Evolutionary conservation across 73 alveolate genomes (phyloP), one percentile per base, ranked within the genome.

Genomic region (Blepharisma japonicum): DNA sequence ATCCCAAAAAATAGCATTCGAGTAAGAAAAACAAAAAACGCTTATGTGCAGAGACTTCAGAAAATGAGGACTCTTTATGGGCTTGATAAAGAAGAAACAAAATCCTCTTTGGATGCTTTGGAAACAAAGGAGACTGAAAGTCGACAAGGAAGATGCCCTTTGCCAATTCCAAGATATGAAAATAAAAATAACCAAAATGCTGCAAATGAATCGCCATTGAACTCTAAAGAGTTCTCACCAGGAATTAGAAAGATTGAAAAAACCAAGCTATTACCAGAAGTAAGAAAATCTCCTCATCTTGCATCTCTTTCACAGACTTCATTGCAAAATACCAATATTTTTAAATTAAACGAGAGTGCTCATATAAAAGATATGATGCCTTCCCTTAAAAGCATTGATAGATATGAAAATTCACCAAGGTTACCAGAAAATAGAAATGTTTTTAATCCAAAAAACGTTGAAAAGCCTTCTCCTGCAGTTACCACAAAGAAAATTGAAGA

Each of bases 21-120:
- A 20, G 74, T 61, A 4, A 14, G 74, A 18, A 14, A 61, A 61
- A 14, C 47, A 25, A n/a, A 61, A 61, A 39, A 39, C 47, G 23
- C 14, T 8, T 20, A 11, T 11, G 23, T 61, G 2, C 74, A 61
- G 74, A n/a, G 74, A 20, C 47, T 61, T 14, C 14, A 61, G 18
- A 61, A 25, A 61, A 61, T 61, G 74, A 61, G 74, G 47, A n/a
- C 14, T 9, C 46, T 61, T 18, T 61, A 61, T 61, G 74, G 74
- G 23, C 14, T 61, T 20, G 46, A 25, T 61, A 61, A 20, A 61
- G 50, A n/a, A 14, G 74, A 53, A 53, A 11, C n/a, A 1, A 11
- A 53, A 4, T 20, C 67, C 42, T 1, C 42, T 32, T 32, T 32
- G 42, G 42, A 32, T 53, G 67, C 27, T 4, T 14, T 4, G 2